Base-by-base conservation (phyloP, 2,329 filamentous ascomycete species). In the Grosmannia serpens region DNA sequence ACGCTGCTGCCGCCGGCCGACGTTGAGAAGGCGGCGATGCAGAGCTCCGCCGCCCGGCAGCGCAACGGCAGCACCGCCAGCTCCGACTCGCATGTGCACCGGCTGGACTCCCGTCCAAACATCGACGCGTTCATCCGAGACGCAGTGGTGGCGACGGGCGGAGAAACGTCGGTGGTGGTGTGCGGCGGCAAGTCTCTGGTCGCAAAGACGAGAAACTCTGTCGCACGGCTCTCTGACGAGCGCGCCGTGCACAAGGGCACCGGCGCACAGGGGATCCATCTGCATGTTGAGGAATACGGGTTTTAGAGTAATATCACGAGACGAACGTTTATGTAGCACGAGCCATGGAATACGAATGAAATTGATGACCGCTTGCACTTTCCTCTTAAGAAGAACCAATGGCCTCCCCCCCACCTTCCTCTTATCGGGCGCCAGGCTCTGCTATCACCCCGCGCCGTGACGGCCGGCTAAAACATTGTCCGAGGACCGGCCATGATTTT, bases 211-310 rank as follows among this genome's bases (percentile, higher is more conserved):
- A 72, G 82, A 59, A 84, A 82, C 62, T 77, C 73, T 59, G 80
- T 85, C 3, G 77, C 78, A 2, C 70, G 69, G 33, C 61, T 85
- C 61, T 82, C 80, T 57, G 81, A 85, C 64, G 82, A 85, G 69
- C 70, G 82, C 47, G 82, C 78, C 0, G 82, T 85, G 26, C 82
- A 85, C 65, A 85, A 85, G 67, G 82, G 82, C 6, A 84, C 81
- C 0, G 82, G 80, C 1, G 82, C 82, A 0, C 82, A 85, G 65
- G 82, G 82, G 0, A 84, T 85, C 47, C 76, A 79, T 65, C 65
- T 85, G 58, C 77, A 82, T 66, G 80, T 80, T 1, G 82, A 85
- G 62, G 81, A 85, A 66, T 85, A 84, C 44, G 67, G 63, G 15
- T 69, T 70, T 33, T 70, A 56, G 50, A 5, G 20, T 9, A 44